phyloP scores from a whole-genome alignment of 164 flowering plant species.

The Annona squamosa region DNA sequence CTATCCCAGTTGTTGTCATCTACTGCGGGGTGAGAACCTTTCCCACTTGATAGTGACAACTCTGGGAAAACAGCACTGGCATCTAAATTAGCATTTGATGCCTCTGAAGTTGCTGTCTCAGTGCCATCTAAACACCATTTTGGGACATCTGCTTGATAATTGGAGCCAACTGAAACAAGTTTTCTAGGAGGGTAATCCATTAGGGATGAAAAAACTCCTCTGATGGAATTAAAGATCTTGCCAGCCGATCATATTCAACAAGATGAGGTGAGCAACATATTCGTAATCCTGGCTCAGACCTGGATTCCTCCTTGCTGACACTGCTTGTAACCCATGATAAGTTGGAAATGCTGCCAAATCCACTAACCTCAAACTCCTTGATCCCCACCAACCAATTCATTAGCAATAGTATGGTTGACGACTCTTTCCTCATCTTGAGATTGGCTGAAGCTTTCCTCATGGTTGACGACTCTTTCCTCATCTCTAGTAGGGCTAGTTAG shows the following conservation, averaged over 20 bases:
- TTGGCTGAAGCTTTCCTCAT: constrained; percentile 10
- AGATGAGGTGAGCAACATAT: constrained; percentile 14
- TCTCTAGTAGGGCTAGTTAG: no score
- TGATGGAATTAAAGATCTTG: constrained; percentile 12
- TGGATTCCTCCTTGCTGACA: constrained; percentile 17
- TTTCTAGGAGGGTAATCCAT: constrained; percentile 25
- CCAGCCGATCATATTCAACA: constrained; percentile 13
- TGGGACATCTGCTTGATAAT: constrained; percentile 44
- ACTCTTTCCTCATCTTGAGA: constrained; percentile 11
- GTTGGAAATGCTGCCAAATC: constrained; percentile 15
- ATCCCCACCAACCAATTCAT: constrained; percentile 8
- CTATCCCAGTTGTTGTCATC: constrained; percentile 13
- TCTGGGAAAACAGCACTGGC: not conserved
- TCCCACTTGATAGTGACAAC: not conserved
- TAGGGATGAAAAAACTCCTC: constrained; percentile 21
- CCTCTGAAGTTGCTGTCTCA: not conserved
- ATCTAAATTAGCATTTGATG: not conserved
- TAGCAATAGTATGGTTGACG: not conserved
- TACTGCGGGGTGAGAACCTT: not conserved
- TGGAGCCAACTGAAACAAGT: constrained; percentile 38
- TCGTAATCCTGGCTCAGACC: constrained; percentile 13
- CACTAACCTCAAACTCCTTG: constrained; percentile 18
- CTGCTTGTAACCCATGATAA: constrained; percentile 16
- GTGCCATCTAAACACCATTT: constrained; percentile 16
- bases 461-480: not conserved